Conservation (phyloP, 805 yeast species). For the Metschnikowia colocasiae region DNA sequence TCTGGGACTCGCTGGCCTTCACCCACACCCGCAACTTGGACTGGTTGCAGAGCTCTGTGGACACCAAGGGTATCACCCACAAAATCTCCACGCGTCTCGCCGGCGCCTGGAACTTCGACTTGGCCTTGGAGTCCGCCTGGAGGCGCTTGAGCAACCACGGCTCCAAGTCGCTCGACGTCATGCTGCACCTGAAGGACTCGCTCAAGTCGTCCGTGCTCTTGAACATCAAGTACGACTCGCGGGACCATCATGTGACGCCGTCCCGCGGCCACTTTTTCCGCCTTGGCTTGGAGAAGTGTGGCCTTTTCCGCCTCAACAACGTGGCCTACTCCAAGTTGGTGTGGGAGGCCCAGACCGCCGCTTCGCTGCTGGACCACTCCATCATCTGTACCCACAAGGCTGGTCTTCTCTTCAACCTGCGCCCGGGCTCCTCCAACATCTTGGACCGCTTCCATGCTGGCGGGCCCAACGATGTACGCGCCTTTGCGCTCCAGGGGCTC, state of each 20-base stretch:
- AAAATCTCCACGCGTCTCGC: constrained; percentile 38
- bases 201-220: constrained; percentile 44
- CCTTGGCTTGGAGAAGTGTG: constrained; percentile 34
- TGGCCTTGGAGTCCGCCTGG: constrained; percentile 44
- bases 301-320: constrained; percentile 24
- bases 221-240: constrained; percentile 40
- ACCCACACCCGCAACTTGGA: constrained; percentile 46
- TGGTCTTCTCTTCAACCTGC: constrained; percentile 27
- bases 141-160: constrained; percentile 29
- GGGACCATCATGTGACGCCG: constrained; percentile 44
- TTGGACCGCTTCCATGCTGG: constrained; percentile 55
- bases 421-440: constrained; percentile 29
- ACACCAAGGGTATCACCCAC: constrained; percentile 40
- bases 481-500: constrained; percentile 48
- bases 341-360: constrained; percentile 38
- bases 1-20: constrained; percentile 37
- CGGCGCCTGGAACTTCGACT: constrained; percentile 43
- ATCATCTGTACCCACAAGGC: constrained; percentile 30
- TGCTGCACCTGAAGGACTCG: constrained; percentile 42
- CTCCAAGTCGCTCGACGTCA: constrained; percentile 29
- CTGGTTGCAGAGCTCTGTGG: constrained; percentile 46
- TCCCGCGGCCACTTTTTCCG: constrained; percentile 37
- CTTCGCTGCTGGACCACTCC: constrained; percentile 16
- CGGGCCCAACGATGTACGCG: constrained; percentile 58
- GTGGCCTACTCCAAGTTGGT: constrained; percentile 39